Conservation (phyloP, 2,329 filamentous ascomycete genomes). For the Aspergillus niger region DNA sequence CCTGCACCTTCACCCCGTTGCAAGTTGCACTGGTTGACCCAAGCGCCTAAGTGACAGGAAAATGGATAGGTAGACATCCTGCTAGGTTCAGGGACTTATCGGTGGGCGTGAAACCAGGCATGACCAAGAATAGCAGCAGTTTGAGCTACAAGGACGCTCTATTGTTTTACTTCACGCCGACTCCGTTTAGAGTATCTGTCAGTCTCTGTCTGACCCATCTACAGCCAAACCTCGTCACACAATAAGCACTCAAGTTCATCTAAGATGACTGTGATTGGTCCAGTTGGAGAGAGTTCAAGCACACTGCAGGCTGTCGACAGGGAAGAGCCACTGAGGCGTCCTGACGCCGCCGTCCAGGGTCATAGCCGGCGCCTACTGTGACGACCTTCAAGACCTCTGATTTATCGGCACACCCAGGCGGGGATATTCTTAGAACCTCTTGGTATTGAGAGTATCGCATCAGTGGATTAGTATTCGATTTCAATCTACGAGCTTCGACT, state of each 20-base stretch:
- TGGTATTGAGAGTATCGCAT: slow-evolving; percentile 24
- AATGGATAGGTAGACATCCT: not conserved
- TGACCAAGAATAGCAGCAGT: not conserved
- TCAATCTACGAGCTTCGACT: not conserved
- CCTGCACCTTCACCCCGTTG: not conserved
- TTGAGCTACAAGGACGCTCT: not conserved
- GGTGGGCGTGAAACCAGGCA: too few relatives aligned
- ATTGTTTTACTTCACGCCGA: slow-evolving; percentile 6
- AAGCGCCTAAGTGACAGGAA: not conserved
- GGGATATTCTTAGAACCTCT: slow-evolving; percentile 29
- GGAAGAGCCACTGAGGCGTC: slow-evolving; percentile 25
- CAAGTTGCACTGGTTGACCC: not conserved
- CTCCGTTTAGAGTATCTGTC: not conserved
- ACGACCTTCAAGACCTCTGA: slow-evolving; percentile 17
- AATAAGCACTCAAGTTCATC: slow-evolving; percentile 1
- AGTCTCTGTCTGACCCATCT: slow-evolving; percentile 9
- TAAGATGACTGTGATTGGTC: slow-evolving; percentile 12
- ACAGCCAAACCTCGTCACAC: not conserved
- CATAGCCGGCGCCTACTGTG: slow-evolving; percentile 31
- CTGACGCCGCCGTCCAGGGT: slow-evolving; percentile 25
- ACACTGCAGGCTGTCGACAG: slow-evolving; percentile 15
- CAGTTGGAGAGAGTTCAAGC: slow-evolving; percentile 13
- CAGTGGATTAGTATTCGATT: not conserved
- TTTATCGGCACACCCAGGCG: slow-evolving; percentile 8
- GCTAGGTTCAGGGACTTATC: not conserved